phyloP scores from a whole-genome alignment of 129 eudicot genomes.

The Scalesia atractyloides region DNA sequence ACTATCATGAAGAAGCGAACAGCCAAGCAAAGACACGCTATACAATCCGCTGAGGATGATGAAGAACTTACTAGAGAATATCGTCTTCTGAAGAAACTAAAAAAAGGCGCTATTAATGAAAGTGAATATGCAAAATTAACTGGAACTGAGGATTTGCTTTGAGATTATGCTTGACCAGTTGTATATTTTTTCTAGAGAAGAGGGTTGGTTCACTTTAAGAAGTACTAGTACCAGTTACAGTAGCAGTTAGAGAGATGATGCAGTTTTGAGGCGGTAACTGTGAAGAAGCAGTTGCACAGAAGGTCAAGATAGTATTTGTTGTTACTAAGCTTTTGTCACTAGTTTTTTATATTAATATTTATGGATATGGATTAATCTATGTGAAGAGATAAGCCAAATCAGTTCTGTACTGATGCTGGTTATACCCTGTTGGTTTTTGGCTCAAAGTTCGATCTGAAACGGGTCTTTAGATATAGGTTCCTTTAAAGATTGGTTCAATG shows the following conservation, averaged over 20 bases:
- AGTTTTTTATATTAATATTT: background rate
- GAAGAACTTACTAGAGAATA: constrained; percentile 80
- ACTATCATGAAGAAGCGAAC: constrained; percentile 68
- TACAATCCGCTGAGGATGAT: constrained; percentile 76
- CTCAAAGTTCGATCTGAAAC: too few species aligned
- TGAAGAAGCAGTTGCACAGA: background rate
- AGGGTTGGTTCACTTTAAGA: background rate
- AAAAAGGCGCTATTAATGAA: constrained; percentile 69
- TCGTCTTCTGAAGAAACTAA: constrained; percentile 80
- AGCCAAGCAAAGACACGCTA: constrained; percentile 88
- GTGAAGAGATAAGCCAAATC: too few species aligned
- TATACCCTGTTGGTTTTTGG: too few species aligned
- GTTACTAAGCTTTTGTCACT: background rate
- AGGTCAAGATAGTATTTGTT: background rate
- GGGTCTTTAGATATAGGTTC: too few species aligned
- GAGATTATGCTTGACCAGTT: constrained; percentile 23
- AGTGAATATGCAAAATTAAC: constrained; percentile 71
- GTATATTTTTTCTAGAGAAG: constrained; percentile 19
- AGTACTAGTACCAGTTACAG: constrained; percentile 15
- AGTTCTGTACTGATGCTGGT: too few species aligned
- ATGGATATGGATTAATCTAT: too few species aligned
- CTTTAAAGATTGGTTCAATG: too few species aligned
- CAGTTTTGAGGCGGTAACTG: constrained; percentile 11
- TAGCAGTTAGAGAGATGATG: background rate
- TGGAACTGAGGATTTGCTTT: constrained; percentile 83